These are phyloP conservation scores for Yamadazyma diospyri DNA, from an alignment of 1,139 yeast genomes.

Conservation along the genomic window DNA sequence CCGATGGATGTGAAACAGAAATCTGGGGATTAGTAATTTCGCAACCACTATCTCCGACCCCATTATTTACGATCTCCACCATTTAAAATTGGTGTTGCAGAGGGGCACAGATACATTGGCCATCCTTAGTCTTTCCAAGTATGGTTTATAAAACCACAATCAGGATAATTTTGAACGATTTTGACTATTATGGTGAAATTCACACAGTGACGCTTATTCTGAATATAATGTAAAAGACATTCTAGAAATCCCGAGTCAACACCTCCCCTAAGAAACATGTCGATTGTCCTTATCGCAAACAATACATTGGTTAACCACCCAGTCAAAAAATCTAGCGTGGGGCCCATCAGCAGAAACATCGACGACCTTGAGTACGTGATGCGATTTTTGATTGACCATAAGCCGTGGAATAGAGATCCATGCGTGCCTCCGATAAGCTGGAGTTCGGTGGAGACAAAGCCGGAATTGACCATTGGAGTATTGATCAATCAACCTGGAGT, in stretches of 20 bases:
- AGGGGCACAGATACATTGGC: constrained; percentile 12
- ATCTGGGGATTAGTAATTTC: constrained; percentile 3
- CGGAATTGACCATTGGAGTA: constrained; percentile 9
- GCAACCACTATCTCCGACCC: no score
- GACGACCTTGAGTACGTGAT: constrained; percentile 24
- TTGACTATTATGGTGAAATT: no score
- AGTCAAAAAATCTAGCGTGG: constrained; percentile 23
- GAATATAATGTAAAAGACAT: no score
- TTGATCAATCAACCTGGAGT: constrained; percentile 4
- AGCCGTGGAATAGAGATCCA: constrained; percentile 19
- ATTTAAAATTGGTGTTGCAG: no score
- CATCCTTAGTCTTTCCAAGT: constrained; percentile 12
- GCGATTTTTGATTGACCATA: constrained; percentile 13
- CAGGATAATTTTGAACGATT: no score
- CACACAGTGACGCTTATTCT: no score
- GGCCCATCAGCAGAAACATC: constrained; percentile 30
- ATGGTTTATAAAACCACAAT: no score
- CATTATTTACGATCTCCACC: not conserved
- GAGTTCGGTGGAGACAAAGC: constrained; percentile 7
- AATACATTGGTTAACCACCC: constrained; percentile 13
- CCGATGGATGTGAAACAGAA: no score
- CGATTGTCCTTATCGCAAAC: no score
- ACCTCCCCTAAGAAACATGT: no score
- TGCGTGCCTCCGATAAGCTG: constrained; percentile 17
- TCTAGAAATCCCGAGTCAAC: no score